Evolutionary conservation across 164 flowering plant genomes (phyloP).

Genomic region (Macadamia integrifolia): DNA sequence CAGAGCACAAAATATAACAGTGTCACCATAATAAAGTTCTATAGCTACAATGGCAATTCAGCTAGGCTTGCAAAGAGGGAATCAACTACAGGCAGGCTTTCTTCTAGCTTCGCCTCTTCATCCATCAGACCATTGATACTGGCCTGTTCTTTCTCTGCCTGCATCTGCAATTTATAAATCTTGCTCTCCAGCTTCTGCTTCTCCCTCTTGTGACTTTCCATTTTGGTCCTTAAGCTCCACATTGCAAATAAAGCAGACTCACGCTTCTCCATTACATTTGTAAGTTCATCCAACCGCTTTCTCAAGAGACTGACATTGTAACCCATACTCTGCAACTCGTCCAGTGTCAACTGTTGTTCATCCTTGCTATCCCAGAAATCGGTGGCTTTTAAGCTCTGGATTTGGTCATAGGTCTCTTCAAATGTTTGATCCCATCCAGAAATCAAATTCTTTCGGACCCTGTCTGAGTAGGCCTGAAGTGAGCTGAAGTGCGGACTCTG

Average conservation of each 20-base stretch:
- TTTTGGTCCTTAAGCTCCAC: constrained; percentile 1
- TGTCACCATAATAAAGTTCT: too few relatives aligned
- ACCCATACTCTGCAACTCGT: constrained; percentile 16
- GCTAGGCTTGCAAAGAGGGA: background rate
- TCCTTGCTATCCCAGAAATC: constrained; percentile 12
- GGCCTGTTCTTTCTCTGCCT: background rate
- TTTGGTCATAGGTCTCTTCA: constrained; percentile 12
- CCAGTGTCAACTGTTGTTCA: constrained; percentile 11
- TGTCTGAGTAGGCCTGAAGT: constrained; percentile 9
- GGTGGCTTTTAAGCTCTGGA: background rate
- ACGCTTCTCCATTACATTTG: constrained; percentile 6
- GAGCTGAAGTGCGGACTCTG: constrained; percentile 16
- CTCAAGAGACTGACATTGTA: constrained; percentile 12
- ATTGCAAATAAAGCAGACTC: background rate
- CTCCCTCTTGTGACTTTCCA: constrained; percentile 13
- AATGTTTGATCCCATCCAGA: constrained; percentile 12
- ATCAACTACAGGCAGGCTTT: background rate
- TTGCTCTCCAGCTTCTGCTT: constrained; percentile 7
- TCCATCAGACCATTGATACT: background rate
- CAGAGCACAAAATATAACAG: too few relatives aligned
- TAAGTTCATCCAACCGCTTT: constrained; percentile 14
- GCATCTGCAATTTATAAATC: constrained; percentile 5
- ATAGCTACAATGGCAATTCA: background rate
- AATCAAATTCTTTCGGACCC: constrained; percentile 4
- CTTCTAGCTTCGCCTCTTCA: background rate